Evolutionary conservation across 495 filamentous ascomycete species (phyloP), one percentile per base, ranked within the genome.

Genomic region (Tuber indicum): DNA sequence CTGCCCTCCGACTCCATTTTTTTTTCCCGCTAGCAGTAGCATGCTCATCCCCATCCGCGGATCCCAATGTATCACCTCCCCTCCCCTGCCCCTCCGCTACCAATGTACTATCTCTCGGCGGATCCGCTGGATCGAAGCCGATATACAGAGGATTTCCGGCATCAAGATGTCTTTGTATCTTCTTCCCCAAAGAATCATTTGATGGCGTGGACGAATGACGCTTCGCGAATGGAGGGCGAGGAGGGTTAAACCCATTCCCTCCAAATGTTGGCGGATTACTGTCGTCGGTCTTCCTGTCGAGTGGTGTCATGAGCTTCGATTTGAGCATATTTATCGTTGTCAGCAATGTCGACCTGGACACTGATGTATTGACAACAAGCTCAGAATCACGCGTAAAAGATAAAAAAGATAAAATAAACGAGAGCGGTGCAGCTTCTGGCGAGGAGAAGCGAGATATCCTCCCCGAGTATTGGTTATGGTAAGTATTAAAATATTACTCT

Each of bases 141-240:
- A 82, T 78, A 75, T 82, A 82, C 36, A 82, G 52, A 17, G 80
- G 79, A 23, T 82, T 82, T 62, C 80, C 80, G 6, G 79, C 79
- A 43, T 82, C 80, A 43, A 82, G 80, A n/a, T 82, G 79, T 42
- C 66, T 74, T 45, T 82, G 80, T 19, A 82, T 79, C 46, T 71
- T 79, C 16, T 44, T 82, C 41, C 80, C 80, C 23, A 82, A 47
- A 32, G 80, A 82, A 42, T 74, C 75, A 2, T 66, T 75, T 10
- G 80, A 82, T 32, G 79, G 58, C 23, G 77, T 76, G n/a, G 77
- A 66, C 7, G 78, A 80, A 45, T 66, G 66, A 32, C 71, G 74
- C 41, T 47, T 41, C 23, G 43, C 17, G 14, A 76, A 76, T n/a
- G 78, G 52, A 52, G 77, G 77, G 6, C 43, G 77, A 10, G 74